A percentile compares a stretch with the other conserved stretches of the same genome.
phyloP scores from a whole-genome alignment of 192 early-diverging fungal genomes.

The Backusella sp. region DNA sequence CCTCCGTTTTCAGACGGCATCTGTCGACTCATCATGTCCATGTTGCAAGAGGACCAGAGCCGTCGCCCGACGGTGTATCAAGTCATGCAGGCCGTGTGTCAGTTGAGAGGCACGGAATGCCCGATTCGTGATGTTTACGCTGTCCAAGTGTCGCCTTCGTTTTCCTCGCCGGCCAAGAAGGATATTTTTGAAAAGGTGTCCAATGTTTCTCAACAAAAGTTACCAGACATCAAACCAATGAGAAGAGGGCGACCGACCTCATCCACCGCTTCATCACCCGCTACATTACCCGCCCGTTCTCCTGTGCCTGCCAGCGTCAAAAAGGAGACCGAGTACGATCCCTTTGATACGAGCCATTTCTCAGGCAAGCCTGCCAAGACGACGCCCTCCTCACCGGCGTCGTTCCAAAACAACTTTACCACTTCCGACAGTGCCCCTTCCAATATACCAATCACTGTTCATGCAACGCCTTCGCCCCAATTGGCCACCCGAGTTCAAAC shows the following conservation, averaged over 20 bases:
- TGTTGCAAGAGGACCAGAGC: conserved; percentile 76
- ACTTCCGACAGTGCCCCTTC: neutral
- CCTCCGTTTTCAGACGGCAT: conserved; percentile 68
- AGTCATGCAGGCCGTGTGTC: conserved; percentile 63
- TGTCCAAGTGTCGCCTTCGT: neutral
- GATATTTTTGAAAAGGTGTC: conserved; percentile 31
- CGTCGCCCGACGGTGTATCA: conserved; percentile 81
- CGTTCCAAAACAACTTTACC: conserved; percentile 6
- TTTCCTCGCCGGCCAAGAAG: conserved; percentile 23
- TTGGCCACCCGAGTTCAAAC: conserved; percentile 3
- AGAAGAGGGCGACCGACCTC: conserved; percentile 83
- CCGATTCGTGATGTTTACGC: conserved; percentile 52
- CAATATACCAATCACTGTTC: neutral
- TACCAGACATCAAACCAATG: conserved; percentile 76
- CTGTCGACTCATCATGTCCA: conserved; percentile 60
- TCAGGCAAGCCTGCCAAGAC: neutral
- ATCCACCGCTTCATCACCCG: neutral
- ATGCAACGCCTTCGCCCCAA: neutral
- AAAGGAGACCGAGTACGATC: conserved; percentile 11
- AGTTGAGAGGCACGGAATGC: conserved; percentile 58
- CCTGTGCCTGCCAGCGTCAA: neutral
- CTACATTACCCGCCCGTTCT: neutral
- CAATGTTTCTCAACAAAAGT: conserved; percentile 35
- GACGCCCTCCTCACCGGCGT: neutral
- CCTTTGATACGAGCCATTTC: conserved; percentile 14